A percentile compares a stretch with the other conserved stretches of the same genome.
phyloP scores from a whole-genome alignment of 208 protist genomes.

The Acanthamoeba culbertsoni region DNA sequence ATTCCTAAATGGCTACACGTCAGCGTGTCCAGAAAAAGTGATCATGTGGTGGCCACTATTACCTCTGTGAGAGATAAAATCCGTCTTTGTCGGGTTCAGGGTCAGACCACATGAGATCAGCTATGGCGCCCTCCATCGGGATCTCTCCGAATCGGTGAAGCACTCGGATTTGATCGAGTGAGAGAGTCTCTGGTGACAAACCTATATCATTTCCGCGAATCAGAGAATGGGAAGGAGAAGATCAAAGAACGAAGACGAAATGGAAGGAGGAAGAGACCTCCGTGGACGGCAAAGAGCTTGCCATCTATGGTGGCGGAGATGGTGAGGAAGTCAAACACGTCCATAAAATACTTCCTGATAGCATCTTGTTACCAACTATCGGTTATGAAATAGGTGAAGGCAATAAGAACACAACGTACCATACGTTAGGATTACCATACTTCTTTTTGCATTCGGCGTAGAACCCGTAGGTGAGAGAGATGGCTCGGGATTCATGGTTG shows the following conservation, averaged over 20 bases:
- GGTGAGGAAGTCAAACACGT: constrained; percentile 97
- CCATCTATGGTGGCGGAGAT: constrained; percentile 94
- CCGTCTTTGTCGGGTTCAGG: constrained; percentile 82
- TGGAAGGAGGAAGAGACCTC: constrained; percentile 74
- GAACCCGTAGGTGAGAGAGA: constrained; percentile 98
- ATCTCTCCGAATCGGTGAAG: constrained; percentile 96
- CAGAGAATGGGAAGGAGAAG: not conserved
- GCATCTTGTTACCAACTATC: constrained; percentile 98
- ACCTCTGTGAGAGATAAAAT: not conserved
- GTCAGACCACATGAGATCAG: constrained; percentile 99
- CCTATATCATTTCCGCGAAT: not conserved
- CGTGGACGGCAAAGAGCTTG: constrained; percentile 91
- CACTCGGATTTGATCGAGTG: constrained; percentile 93
- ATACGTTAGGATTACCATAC: constrained; percentile 95
- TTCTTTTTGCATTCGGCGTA: constrained; percentile 98
- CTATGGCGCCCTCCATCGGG: constrained; percentile 95
- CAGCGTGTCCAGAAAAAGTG: not conserved
- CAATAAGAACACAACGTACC: constrained; percentile 71
- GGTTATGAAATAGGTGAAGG: constrained; percentile 89
- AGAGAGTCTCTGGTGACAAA: constrained; percentile 24
- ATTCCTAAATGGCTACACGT: constrained; percentile 66
- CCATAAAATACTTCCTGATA: constrained; percentile 95
- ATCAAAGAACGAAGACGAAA: not conserved
- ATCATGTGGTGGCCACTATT: no score
- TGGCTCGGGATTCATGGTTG: constrained; percentile 97